Conservation (phyloP, 1,284 basidiomycete genomes). For the Gymnopus androsaceus region DNA sequence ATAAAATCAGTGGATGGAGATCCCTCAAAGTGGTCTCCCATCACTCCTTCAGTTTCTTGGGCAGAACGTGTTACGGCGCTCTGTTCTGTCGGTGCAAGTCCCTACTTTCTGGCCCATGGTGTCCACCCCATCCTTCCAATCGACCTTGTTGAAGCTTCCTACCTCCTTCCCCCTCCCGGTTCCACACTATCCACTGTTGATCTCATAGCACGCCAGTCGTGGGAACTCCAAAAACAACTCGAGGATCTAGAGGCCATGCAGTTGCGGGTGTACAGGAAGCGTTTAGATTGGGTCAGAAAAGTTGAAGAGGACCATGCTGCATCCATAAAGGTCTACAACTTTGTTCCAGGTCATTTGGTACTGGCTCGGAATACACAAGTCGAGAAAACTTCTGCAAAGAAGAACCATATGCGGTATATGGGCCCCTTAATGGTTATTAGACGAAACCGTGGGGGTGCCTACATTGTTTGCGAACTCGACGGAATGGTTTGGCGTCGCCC, state of each 20-base stretch:
- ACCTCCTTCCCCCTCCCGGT: not conserved
- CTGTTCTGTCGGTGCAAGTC: constrained; percentile 22
- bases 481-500: too few species aligned
- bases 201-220: constrained; percentile 3
- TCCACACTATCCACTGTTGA: not conserved
- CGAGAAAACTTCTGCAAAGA: constrained; percentile 16
- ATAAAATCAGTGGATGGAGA: constrained; percentile 18
- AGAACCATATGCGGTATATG: constrained; percentile 22
- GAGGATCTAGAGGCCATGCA: constrained; percentile 13
- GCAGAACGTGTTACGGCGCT: constrained; percentile 23
- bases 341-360: too few species aligned
- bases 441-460: too few species aligned
- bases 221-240: constrained; percentile 6
- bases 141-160: constrained; percentile 21
- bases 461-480: too few species aligned
- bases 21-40: constrained; percentile 8
- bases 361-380: constrained; percentile 20
- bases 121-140: constrained; percentile 24
- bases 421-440: constrained; percentile 15
- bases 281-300: not conserved
- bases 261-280: not conserved
- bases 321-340: constrained; percentile 10
- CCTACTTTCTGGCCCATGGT: constrained; percentile 23
- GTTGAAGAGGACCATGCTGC: not conserved
- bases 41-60: too few species aligned